These are phyloP conservation scores for Boechera retrofracta DNA, from an alignment of 345 rosid genomes.

Conservation along the genomic window DNA sequence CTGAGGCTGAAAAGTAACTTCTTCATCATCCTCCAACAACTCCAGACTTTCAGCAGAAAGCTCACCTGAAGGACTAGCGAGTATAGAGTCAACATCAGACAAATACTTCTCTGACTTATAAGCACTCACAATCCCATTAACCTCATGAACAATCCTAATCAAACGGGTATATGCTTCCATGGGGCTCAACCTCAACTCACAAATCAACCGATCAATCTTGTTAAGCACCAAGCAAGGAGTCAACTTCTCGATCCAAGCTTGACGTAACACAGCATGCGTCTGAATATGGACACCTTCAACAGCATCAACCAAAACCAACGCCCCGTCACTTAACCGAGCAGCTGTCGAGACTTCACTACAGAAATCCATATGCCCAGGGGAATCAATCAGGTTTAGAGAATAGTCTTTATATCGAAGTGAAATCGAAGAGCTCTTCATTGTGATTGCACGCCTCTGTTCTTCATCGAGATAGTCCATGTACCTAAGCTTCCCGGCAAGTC, in stretches of 20 bases:
- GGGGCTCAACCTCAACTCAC: slow-evolving; percentile 80
- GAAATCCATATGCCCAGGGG: slow-evolving; percentile 99
- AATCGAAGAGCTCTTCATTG: slow-evolving; percentile 96
- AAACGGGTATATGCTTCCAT: slow-evolving; percentile 82
- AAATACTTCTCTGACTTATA: slow-evolving; percentile 89
- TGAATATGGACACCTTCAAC: slow-evolving; percentile 96
- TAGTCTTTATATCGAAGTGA: slow-evolving; percentile 62
- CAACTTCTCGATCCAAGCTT: slow-evolving; percentile 90
- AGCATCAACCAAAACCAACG: slow-evolving; percentile 90
- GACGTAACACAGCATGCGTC: slow-evolving; percentile 90
- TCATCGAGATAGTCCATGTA: slow-evolving; percentile 94
- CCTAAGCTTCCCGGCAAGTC: slow-evolving; percentile 83
- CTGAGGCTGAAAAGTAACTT: slow-evolving; percentile 92
- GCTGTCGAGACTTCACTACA: slow-evolving; percentile 96
- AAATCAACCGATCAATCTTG: slow-evolving; percentile 91
- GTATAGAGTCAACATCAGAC: slow-evolving; percentile 90
- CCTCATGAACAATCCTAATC: slow-evolving; percentile 91
- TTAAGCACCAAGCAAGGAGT: slow-evolving; percentile 93
- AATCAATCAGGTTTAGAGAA: slow-evolving; percentile 77
- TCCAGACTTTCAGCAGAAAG: slow-evolving; percentile 64
- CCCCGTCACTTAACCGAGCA: slow-evolving; percentile 91
- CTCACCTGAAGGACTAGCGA: slow-evolving; percentile 59
- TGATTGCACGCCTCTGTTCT: slow-evolving; percentile 95
- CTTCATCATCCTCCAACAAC: slow-evolving; percentile 86
- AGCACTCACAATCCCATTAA: slow-evolving; percentile 81